Conservation (phyloP, 2,329 filamentous ascomycete species). For the Mariannaea sp. region DNA sequence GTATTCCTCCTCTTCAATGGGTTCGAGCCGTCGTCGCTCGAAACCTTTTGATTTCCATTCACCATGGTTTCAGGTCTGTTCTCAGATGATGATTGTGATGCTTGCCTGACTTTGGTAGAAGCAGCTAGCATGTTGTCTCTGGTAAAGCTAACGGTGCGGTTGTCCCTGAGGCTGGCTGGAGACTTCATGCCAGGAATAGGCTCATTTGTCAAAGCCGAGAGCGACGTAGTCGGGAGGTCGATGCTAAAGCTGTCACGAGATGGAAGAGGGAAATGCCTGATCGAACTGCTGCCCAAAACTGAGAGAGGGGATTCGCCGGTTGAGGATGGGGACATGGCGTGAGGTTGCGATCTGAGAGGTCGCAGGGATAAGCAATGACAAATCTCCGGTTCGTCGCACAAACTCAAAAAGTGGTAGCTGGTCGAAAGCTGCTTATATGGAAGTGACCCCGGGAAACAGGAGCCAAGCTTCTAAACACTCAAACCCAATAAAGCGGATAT, state of each 20-base stretch:
- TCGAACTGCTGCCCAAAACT: constrained; percentile 43
- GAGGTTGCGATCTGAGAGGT: constrained; percentile 31
- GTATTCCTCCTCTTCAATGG: constrained; percentile 66
- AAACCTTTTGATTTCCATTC: constrained; percentile 53
- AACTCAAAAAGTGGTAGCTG: too few relatives aligned
- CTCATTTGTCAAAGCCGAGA: constrained; percentile 49
- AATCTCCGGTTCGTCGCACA: constrained; percentile 8
- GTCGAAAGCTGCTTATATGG: too few relatives aligned
- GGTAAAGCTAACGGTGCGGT: constrained; percentile 52
- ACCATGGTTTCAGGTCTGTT: constrained; percentile 48
- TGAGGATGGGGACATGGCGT: constrained; percentile 58
- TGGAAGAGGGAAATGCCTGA: constrained; percentile 52
- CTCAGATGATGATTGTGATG: constrained; percentile 60
- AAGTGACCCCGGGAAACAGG: constrained; percentile 6
- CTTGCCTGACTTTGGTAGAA: constrained; percentile 58
- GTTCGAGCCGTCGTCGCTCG: constrained; percentile 58
- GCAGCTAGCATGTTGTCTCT: constrained; percentile 59
- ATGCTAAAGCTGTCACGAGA: constrained; percentile 55
- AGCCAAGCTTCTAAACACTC: constrained; percentile 6
- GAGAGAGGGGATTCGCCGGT: constrained; percentile 58
- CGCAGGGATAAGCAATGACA: constrained; percentile 28
- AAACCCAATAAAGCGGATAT: constrained; percentile 19
- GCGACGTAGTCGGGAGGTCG: constrained; percentile 53
- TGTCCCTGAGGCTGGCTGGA: constrained; percentile 53
- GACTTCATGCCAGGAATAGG: constrained; percentile 53